Evolutionary conservation across 345 rosid species (phyloP).

Genomic region (Hibiscus trionum): DNA sequence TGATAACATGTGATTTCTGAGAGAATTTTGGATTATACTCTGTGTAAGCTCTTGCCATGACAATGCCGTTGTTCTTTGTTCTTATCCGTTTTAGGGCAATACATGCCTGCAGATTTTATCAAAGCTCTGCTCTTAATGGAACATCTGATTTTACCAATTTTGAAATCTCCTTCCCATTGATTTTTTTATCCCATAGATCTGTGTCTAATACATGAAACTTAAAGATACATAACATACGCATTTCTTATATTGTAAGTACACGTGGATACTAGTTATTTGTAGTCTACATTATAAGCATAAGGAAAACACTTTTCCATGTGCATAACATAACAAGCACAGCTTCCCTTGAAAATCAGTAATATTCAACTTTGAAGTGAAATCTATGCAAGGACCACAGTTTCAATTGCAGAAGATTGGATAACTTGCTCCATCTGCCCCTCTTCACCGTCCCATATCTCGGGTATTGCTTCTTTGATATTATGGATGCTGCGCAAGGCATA

Average conservation of each 20-base stretch:
- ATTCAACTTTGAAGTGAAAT: not conserved
- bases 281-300: not conserved
- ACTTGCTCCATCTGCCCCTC: slow-evolving; percentile 52
- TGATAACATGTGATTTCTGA: not conserved
- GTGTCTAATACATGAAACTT: not conserved
- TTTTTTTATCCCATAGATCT: not conserved
- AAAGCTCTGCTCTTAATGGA: not conserved
- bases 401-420: slow-evolving; percentile 47
- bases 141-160: not conserved
- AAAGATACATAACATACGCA: not conserved
- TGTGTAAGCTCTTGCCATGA: not conserved
- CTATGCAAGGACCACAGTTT: slow-evolving; percentile 60
- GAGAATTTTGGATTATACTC: slow-evolving; percentile 6
- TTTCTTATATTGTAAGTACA: slow-evolving; percentile 2
- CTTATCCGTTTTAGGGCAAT: not conserved
- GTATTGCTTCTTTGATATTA: slow-evolving; percentile 76
- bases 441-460: slow-evolving; percentile 63
- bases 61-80: not conserved
- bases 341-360: no score
- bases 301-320: not conserved
- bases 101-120: not conserved
- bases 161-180: not conserved
- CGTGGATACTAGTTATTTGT: not conserved
- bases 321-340: not conserved
- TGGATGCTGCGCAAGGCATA: slow-evolving; percentile 67